Conservation (phyloP, 352 stramenopile species). For the Peronospora destructor region DNA sequence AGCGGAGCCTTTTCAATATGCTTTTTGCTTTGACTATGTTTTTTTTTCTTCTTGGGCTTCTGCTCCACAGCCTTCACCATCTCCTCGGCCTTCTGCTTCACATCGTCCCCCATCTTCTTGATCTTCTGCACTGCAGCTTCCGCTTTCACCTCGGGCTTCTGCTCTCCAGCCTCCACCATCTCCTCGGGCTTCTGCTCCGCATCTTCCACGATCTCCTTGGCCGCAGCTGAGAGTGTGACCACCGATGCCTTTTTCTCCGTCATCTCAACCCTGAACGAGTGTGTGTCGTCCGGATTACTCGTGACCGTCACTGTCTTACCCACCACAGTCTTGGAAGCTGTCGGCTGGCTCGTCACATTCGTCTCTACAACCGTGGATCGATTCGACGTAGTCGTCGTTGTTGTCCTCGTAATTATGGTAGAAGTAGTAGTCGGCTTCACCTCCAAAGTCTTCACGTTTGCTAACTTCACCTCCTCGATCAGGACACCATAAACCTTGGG, state of each 20-base stretch:
- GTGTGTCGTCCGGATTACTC: constrained; percentile 21
- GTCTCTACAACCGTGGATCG: constrained; percentile 27
- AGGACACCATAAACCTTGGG: constrained; percentile 5
- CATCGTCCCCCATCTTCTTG: constrained; percentile 20
- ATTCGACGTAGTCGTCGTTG: constrained; percentile 12
- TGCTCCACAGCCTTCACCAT: constrained; percentile 9
- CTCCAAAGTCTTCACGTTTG: constrained; percentile 6
- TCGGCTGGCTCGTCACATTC: constrained; percentile 26
- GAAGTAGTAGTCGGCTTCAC: constrained; percentile 8
- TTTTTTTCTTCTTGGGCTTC: constrained; percentile 43
- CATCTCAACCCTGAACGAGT: constrained; percentile 33
- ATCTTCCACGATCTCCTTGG: constrained; percentile 10
- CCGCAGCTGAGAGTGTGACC: constrained; percentile 15
- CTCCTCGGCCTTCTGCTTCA: constrained; percentile 28
- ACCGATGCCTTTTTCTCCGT: constrained; percentile 28
- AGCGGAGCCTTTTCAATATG: constrained; percentile 12
- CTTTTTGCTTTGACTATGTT: constrained; percentile 27
- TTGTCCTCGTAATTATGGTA: constrained; percentile 10
- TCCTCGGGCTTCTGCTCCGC: constrained; percentile 4
- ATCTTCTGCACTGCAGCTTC: constrained; percentile 11
- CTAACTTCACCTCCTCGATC: background rate
- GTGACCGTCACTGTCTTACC: constrained; percentile 33
- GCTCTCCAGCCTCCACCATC: constrained; percentile 4
- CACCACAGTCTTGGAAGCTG: constrained; percentile 28
- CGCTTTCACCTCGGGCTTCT: constrained; percentile 21